Evolutionary conservation across 352 stramenopile species (phyloP), one percentile per base, ranked within the genome.

Genomic region (Pythium insidiosum): DNA sequence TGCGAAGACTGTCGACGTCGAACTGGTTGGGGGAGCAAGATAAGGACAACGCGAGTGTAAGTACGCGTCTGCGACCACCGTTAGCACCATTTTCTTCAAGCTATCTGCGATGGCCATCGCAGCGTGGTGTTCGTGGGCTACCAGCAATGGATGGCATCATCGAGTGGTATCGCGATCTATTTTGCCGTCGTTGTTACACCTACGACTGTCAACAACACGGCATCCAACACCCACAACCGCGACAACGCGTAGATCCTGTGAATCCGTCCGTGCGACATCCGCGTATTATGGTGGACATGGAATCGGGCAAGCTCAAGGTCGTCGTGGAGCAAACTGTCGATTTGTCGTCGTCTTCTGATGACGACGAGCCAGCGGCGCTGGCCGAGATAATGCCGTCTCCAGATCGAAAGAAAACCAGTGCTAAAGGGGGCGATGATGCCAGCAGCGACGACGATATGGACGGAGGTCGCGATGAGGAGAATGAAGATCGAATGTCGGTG

Each of bases 121-220:
- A 35, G 2, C 38, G 69, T 5, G 73, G 73, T 3, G 23, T 84
- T 23, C 71, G 76, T 5, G 45, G 63, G 22, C 51, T 41, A 6
- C 60, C 51, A 15, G 54, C 56, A 0, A 88, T 91, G 30, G 63
- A 70, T 31, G 53, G 74, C 9, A 36, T 84, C 13, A 71, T 77
- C 33, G 81, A 95, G 50, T 84, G 68, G 43, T 91, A 90, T 59
- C 71, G 79, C 0, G 69, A 89, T 45, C 43, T 97, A 3, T 95
- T 96, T 49, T 97, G 90, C 52, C 66, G 83, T 3, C 68, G 80
- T 2, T 97, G 90, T 58, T 96, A 85, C 50, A 72, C 53, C 0
- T 97, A 96, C 63, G 85, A 96, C 56, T 97, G 90, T 44, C 68
- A 77, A 36, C 56, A 94, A 26, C 90, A 97, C 53, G 86, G 86